These are phyloP conservation scores for Scytalidium sp. DNA, from an alignment of 2,329 filamentous ascomycete species.

Conservation along the genomic window DNA sequence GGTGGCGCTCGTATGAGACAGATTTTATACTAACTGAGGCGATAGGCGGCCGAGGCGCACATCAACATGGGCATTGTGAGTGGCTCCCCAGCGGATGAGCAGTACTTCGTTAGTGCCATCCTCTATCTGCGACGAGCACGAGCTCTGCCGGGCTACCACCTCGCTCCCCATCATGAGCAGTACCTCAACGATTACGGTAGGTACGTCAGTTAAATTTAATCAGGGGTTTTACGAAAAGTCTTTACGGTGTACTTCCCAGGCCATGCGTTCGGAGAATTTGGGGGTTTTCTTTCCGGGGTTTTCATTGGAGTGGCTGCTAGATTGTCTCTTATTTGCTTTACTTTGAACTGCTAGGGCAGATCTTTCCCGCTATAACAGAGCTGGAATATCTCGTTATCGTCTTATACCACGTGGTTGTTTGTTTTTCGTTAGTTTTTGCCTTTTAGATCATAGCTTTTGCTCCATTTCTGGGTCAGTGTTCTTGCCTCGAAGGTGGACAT, in stretches of 20 bases:
- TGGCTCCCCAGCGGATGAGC: constrained; percentile 37
- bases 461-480: no score
- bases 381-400: no score
- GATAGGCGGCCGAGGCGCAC: constrained; percentile 46
- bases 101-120: constrained; percentile 43
- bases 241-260: neutral
- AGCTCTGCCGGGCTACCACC: constrained; percentile 36
- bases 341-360: neutral
- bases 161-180: constrained; percentile 43
- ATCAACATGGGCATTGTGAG: constrained; percentile 52
- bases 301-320: neutral
- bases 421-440: no score
- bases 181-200: constrained; percentile 44
- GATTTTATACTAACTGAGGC: neutral
- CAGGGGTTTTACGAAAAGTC: neutral
- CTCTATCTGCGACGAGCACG: constrained; percentile 40
- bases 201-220: constrained; percentile 20
- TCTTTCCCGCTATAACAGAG: no score
- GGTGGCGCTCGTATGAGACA: neutral
- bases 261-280: neutral
- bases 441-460: no score
- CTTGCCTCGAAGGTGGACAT: neutral
- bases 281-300: no score
- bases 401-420: no score
- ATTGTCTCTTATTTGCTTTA: neutral